A percentile compares a stretch with the other conserved stretches of the same genome.
These are phyloP conservation scores for Ceriops tagal DNA, from an alignment of 345 rosid genomes.

Conservation along the genomic window DNA sequence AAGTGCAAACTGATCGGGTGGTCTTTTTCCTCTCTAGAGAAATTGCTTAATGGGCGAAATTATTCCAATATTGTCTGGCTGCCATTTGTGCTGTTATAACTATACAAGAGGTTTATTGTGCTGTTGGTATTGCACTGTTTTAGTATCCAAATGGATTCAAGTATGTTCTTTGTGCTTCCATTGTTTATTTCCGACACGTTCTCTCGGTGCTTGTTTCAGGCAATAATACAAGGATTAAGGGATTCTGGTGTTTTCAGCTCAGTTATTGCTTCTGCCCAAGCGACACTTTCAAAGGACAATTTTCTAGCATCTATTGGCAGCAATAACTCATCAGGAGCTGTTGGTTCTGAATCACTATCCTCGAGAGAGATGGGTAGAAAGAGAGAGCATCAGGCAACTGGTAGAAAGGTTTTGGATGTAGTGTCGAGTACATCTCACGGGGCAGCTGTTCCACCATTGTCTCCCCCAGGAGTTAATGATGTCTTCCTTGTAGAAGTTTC, in stretches of 20 bases:
- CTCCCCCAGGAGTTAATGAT: constrained; percentile 41
- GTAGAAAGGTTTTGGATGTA: constrained; percentile 21
- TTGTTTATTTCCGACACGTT: neutral
- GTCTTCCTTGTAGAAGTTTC: constrained; percentile 23
- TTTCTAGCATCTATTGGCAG: constrained; percentile 25
- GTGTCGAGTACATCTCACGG: constrained; percentile 3
- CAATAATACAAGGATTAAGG: constrained; percentile 25
- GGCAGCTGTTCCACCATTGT: constrained; percentile 30
- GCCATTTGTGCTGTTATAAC: too few relatives aligned
- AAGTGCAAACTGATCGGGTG: neutral
- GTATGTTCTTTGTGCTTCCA: neutral
- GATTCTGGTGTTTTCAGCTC: constrained; percentile 30
- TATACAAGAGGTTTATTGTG: neutral
- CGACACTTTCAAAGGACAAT: constrained; percentile 23
- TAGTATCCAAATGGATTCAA: too few relatives aligned
- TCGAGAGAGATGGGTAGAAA: constrained; percentile 12
- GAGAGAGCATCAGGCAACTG: constrained; percentile 16
- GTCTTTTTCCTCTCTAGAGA: neutral
- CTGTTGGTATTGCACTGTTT: neutral
- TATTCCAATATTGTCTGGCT: too few relatives aligned
- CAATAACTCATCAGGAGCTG: constrained; percentile 25
- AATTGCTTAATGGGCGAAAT: neutral
- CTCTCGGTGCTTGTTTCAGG: constrained; percentile 15
- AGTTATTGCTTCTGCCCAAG: constrained; percentile 24
- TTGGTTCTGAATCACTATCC: constrained; percentile 12